A percentile compares a stretch with the other conserved stretches of the same genome.
phyloP scores from a whole-genome alignment of 495 filamentous ascomycete genomes.

The Cetradonia linearis region DNA sequence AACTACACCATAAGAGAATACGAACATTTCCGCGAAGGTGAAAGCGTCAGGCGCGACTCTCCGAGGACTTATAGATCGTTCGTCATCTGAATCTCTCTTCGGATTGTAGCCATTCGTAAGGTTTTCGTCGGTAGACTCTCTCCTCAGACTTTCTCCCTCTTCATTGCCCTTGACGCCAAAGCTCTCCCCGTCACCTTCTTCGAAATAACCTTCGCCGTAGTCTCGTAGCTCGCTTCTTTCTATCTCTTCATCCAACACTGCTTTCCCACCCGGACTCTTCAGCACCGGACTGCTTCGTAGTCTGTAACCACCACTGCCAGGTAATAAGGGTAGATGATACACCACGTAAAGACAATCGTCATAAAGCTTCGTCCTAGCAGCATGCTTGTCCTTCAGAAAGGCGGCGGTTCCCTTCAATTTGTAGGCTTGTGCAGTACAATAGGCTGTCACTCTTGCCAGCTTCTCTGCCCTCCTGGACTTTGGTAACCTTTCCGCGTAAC shows the following conservation, averaged over 20 bases:
- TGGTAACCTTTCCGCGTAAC: slow-evolving; percentile 87
- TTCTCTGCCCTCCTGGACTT: slow-evolving; percentile 82
- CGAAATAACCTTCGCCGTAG: slow-evolving; percentile 81
- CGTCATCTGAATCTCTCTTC: slow-evolving; percentile 19
- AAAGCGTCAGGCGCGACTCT: slow-evolving; percentile 54
- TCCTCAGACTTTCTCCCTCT: slow-evolving; percentile 27
- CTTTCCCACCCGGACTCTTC: slow-evolving; percentile 87
- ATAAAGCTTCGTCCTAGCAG: slow-evolving; percentile 95
- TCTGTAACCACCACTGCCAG: slow-evolving; percentile 75
- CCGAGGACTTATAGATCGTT: slow-evolving; percentile 30
- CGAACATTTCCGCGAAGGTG: slow-evolving; percentile 89
- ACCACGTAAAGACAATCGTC: slow-evolving; percentile 95
- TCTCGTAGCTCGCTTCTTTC: slow-evolving; percentile 83
- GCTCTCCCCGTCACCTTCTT: slow-evolving; percentile 40
- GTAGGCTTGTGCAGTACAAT: slow-evolving; percentile 90
- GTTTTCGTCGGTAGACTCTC: slow-evolving; percentile 27
- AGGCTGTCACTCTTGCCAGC: slow-evolving; percentile 82
- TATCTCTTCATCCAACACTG: slow-evolving; percentile 89
- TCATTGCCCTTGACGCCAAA: slow-evolving; percentile 29
- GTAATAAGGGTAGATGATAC: slow-evolving; percentile 83
- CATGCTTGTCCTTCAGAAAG: slow-evolving; percentile 81
- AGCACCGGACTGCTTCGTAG: slow-evolving; percentile 80
- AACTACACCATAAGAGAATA: slow-evolving; percentile 94
- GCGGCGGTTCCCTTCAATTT: slow-evolving; percentile 75
- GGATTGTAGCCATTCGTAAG: slow-evolving; percentile 13